Evolutionary conservation across 2,329 filamentous ascomycete species (phyloP).

Genomic region (Aspergillus quadricinctus): DNA sequence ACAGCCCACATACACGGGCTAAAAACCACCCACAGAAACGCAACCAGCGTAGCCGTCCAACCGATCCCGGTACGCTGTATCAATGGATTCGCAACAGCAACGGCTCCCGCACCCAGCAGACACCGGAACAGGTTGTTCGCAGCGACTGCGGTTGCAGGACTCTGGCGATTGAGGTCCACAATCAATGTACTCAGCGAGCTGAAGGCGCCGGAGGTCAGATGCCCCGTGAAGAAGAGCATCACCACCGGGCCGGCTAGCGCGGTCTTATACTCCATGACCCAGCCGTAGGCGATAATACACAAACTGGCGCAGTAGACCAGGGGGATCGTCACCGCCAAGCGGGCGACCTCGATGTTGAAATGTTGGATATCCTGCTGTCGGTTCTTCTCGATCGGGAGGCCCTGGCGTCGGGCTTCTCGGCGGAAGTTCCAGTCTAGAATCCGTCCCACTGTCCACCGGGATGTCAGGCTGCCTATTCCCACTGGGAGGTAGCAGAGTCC

Average conservation of each 20-base stretch:
- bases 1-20: constrained; percentile 19
- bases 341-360: constrained; percentile 48
- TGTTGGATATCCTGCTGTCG: constrained; percentile 50
- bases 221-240: constrained; percentile 29
- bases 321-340: constrained; percentile 31
- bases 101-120: constrained; percentile 20
- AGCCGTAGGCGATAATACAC: constrained; percentile 34
- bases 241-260: constrained; percentile 31
- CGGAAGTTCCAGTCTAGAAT: constrained; percentile 69
- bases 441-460: constrained; percentile 20
- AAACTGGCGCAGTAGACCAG: constrained; percentile 23
- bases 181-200: constrained; percentile 43
- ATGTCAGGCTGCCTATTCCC: constrained; percentile 22
- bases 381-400: constrained; percentile 36
- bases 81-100: constrained; percentile 16
- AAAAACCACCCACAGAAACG: constrained; percentile 17
- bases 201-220: constrained; percentile 32
- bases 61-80: constrained; percentile 22
- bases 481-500: constrained; percentile 21
- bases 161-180: constrained; percentile 32
- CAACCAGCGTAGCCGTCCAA: constrained; percentile 21
- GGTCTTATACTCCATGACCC: constrained; percentile 32
- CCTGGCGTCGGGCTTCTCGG: constrained; percentile 50
- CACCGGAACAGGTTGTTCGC: constrained; percentile 22
- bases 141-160: constrained; percentile 18